These are phyloP conservation scores for Anisodus acutangulus DNA, from an alignment of 257 asterid genomes.

Conservation along the genomic window DNA sequence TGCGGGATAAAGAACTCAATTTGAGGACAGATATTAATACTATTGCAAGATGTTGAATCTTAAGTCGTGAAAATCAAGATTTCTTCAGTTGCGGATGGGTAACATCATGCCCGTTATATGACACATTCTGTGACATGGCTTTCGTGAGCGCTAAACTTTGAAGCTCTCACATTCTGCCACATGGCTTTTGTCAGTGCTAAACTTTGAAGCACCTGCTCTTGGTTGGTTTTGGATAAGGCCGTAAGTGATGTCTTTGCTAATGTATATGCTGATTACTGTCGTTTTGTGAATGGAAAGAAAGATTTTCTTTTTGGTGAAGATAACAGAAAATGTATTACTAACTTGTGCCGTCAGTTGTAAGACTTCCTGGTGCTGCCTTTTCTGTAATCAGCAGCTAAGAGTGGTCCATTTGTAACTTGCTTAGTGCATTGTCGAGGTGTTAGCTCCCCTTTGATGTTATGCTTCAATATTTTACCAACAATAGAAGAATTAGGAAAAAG, in stretches of 20 bases:
- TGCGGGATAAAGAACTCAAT: conserved; percentile 94
- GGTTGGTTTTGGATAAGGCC: background rate
- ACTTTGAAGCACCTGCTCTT: background rate
- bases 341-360: background rate
- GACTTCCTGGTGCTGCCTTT: background rate
- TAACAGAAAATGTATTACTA: conserved; percentile 6
- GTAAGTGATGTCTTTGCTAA: conserved; percentile 6
- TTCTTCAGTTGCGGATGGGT: background rate
- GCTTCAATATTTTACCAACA: conserved; percentile 15
- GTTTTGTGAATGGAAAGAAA: background rate
- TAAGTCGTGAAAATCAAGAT: conserved; percentile 24
- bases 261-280: background rate
- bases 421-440: background rate
- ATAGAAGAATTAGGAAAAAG: background rate
- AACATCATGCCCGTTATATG: background rate
- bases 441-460: background rate
- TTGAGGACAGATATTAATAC: conserved; percentile 92
- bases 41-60: conserved; percentile 72
- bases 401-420: background rate
- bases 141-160: background rate
- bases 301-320: background rate
- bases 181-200: background rate
- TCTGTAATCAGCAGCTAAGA: background rate
- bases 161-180: background rate
- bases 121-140: background rate